A percentile compares a stretch with the other conserved stretches of the same genome.
Evolutionary conservation across 129 eudicot genomes (phyloP).

Genomic region (Centella asiatica): DNA sequence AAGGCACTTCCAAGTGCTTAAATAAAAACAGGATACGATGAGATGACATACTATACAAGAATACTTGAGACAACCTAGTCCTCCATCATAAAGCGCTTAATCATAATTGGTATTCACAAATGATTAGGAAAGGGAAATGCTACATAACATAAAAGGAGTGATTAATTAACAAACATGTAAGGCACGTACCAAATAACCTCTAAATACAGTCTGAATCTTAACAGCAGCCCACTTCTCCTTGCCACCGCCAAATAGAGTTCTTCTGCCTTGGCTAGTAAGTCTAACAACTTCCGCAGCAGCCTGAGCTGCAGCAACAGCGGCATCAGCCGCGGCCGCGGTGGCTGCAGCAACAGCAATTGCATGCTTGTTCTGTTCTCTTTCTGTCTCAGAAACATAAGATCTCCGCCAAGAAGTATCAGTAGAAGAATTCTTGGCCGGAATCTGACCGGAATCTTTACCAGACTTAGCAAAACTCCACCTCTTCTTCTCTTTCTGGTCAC

Average conservation of each 20-base stretch:
- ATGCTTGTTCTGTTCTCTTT: slow-evolving; percentile 71
- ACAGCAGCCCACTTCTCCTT: slow-evolving; percentile 50
- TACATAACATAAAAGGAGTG: too few relatives aligned
- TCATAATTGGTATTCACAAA: background rate
- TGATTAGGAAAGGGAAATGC: too few relatives aligned
- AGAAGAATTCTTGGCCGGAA: slow-evolving; percentile 20
- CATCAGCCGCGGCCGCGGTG: slow-evolving; percentile 91
- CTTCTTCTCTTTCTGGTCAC: slow-evolving; percentile 48
- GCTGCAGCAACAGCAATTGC: slow-evolving; percentile 99
- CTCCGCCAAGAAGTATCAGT: slow-evolving; percentile 34
- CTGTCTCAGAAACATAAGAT: slow-evolving; percentile 46
- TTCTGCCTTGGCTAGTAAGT: slow-evolving; percentile 63
- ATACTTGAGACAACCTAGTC: background rate
- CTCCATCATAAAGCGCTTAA: background rate
- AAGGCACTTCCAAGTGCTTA: too few relatives aligned
- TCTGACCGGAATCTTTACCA: slow-evolving; percentile 27
- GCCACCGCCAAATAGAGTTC: slow-evolving; percentile 29
- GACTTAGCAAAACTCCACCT: slow-evolving; percentile 60
- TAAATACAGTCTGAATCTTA: slow-evolving; percentile 76
- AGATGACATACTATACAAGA: too few relatives aligned
- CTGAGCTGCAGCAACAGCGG: slow-evolving; percentile 94
- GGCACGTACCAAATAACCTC: slow-evolving; percentile 69
- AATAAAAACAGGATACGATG: too few relatives aligned
- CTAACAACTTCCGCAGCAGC: slow-evolving; percentile 92
- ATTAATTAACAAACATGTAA: background rate